Base-by-base conservation (phyloP, 345 rosid genomes). In the Odontarrhena argentea region DNA sequence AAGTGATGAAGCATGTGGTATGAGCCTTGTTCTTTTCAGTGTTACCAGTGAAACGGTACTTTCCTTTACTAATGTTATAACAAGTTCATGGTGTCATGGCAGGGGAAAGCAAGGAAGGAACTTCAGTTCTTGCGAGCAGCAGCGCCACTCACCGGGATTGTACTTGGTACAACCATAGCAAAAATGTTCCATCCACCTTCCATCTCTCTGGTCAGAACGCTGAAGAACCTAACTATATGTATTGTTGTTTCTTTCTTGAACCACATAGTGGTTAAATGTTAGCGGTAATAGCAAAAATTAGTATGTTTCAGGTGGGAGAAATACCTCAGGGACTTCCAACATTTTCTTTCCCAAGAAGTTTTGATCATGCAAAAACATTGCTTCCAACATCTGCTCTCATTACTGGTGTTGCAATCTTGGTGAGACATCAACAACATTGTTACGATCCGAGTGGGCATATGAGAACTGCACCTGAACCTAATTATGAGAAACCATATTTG, bases 371-470 rank as follows among this genome's bases (percentile, higher is more conserved):
- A n/a, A 82, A 62, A 73, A 86, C 95, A 56, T 79, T 94, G 76
- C 86, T 94, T 80, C 91, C 97, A 55, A 94, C 97, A 49, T 86
- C 99, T 51, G 60, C 88, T 79, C 96, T 94, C 70, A 88, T 94
- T 54, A 91, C 99, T 63, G 99, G 99, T 42, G 97, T 94, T 44
- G 99, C 99, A 64, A 86, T 94, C 74, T 80, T 94, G 99, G 99
- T 94, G 77, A 86, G 97, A 54, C 71, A 44, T 70, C 55, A 18
- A 50, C 6, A 44, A 42, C 67, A 59, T 28, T 52, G 26, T 12
- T 44, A 36, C 46, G 14, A 4, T 32, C n/a, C 15, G 4, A 63
- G 52, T 48, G 5, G 40, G 60, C 54, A 49, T 56, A 49, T 65
- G 41, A 52, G 26, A 46, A 63, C 36, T 7, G 52, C 43, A 55